Base-by-base conservation (phyloP, 495 filamentous ascomycete species). In the Penicillium roqueforti region DNA sequence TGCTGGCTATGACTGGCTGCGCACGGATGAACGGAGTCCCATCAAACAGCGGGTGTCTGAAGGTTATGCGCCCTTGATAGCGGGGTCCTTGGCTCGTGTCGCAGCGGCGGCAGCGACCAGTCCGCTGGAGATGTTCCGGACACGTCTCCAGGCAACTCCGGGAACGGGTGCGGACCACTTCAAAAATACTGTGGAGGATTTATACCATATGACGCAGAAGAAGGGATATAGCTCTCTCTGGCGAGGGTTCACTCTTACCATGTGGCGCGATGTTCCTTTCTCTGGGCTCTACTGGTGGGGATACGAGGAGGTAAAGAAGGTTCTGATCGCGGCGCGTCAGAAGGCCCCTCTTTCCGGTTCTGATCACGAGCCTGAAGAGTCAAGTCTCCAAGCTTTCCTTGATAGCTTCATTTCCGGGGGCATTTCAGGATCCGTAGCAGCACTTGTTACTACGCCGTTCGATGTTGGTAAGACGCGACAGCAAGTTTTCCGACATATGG, bases 221-320 rank as follows among this genome's bases (percentile, higher is more conserved):
- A 79, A 87, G 47, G 93, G 93, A 6, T 88, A 92, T 54, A 76
- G 77, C 8, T 88, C 91, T 1, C 80, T 98, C 0, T 98, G 93
- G 93, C 78, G 93, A n/a, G 93, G 93, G 0, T 71, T 98, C 50
- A 89, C 87, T 0, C 76, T 98, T 28, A 97, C 92, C 0, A 82
- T 98, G 61, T 98, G 93, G 93, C 80, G 93, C 26, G 93, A 98
- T 65, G 93, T 97, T 0, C 93, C 93, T 1, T 98, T 98, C 65
- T 97, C 92, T 5, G 93, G 87, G 7, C 78, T 98, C 49, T 98
- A 98, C 73, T 98, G 93, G 93, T 90, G 87, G 82, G 93, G 93
- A 11, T 98, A 98, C 65, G 93, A 98, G 75, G 78, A 81, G 26
- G 83, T 90, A 38, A 84, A 89, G 26, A 80, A 81, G 31, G 64